A percentile compares a stretch with the other conserved stretches of the same genome.
phyloP scores from a whole-genome alignment of 768 basidiomycete species.

The Pleurotus sapidus region DNA sequence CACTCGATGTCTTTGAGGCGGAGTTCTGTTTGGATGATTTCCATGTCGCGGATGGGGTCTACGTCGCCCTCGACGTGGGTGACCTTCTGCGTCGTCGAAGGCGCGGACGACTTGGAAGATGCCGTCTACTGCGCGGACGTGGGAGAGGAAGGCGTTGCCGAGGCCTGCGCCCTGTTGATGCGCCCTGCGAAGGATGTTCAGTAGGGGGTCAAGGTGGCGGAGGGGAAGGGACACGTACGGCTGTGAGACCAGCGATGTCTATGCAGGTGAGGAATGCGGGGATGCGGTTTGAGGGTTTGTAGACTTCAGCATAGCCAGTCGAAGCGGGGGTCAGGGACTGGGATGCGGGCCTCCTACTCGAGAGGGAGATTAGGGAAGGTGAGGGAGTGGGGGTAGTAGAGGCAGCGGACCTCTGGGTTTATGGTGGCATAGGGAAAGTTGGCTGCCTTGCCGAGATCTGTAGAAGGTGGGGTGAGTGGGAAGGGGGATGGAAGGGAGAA shows the following conservation, averaged over 20 bases:
- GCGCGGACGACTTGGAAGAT: conserved; percentile 98
- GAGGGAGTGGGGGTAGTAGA: conserved; percentile 2
- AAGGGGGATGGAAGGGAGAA: background rate
- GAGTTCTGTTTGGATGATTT: conserved; percentile 93
- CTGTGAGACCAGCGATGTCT: conserved; percentile 97
- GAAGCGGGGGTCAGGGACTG: conserved; percentile 91
- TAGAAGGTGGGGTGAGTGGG: conserved; percentile 12
- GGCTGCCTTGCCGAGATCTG: conserved; percentile 90
- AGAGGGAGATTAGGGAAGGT: background rate
- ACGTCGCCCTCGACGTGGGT: conserved; percentile 99
- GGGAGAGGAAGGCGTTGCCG: conserved; percentile 95
- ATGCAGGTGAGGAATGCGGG: conserved; percentile 97
- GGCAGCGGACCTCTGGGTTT: conserved; percentile 64
- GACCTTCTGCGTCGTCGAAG: conserved; percentile 99
- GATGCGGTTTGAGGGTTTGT: conserved; percentile 86
- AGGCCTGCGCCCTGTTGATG: conserved; percentile 98
- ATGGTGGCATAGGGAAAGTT: conserved; percentile 98
- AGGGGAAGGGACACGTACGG: conserved; percentile 45
- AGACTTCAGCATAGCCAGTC: conserved; percentile 90
- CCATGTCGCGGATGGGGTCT: conserved; percentile 94
- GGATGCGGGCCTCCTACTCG: conserved; percentile 79
- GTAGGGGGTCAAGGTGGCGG: conserved; percentile 4
- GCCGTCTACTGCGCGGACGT: conserved; percentile 97
- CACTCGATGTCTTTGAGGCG: conserved; percentile 98
- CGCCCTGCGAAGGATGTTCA: conserved; percentile 51